Evolutionary conservation across 1,139 yeast species (phyloP), one percentile per base, ranked within the genome.

Genomic region (Hyphopichia wangnamkhiaoensis): DNA sequence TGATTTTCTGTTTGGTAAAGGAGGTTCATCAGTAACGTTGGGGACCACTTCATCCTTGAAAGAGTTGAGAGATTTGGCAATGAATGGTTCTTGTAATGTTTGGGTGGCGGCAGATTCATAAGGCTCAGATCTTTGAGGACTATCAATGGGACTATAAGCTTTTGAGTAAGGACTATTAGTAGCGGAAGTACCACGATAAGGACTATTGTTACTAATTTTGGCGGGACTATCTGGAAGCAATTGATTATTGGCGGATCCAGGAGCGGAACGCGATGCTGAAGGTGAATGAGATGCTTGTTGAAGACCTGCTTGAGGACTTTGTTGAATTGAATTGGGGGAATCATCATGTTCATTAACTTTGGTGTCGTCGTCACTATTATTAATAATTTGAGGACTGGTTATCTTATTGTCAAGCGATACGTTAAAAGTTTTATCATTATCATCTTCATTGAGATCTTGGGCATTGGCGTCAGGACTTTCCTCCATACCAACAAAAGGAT

Each of bases 1-100:
- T 4, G 67, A 44, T 28, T 52, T 50, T 35, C 72, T 44, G 24
- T 56, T 49, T 4, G 70, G 73, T 16, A 63, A 46, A 2, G 51
- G 43, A 4, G 61, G 60, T 15, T 26, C 42, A 13, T 26, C 13
- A 37, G 32, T 15, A 25, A 31, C 24, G 29, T 37, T 36, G 33
- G 39, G 16, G 32, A 41, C 20, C 41, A 42, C 13, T 30, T 37
- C 20, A 31, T 25, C 33, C 20, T 28, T 32, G n/a, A n/a, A n/a
- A 13, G 31, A 28, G 13, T 28, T n/a, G 15, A 32, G 21, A 3
- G 35, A 33, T 25, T 25, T 33, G 4, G 35, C 35, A 15, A 33
- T 33, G 24, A 33, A 33, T 5, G 35, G 35, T 33, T 33, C 35
- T 33, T 33, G 35, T n/a, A 33, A 23, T 6, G 29, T 25, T 18